A percentile compares a stretch with the other conserved stretches of the same genome.
Evolutionary conservation across 2,329 filamentous ascomycete genomes (phyloP).

Genomic region (Alternaria angustiovoidea): DNA sequence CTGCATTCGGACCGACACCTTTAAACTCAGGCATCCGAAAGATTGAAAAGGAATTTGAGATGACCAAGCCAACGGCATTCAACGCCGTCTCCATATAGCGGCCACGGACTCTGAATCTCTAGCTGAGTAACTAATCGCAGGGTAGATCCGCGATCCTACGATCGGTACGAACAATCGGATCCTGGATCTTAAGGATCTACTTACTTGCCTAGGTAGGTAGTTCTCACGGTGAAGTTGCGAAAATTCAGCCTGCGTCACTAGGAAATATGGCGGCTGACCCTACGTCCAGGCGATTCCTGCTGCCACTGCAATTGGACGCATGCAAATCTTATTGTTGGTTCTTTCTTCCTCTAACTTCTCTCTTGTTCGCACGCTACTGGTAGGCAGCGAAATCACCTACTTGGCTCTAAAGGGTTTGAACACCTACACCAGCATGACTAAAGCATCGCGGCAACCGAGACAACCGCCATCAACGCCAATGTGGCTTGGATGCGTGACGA

Average conservation of each 20-base stretch:
- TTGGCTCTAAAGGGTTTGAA: not conserved
- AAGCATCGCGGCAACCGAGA: not conserved
- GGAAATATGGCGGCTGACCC: not conserved
- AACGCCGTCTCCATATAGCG: conserved; percentile 2
- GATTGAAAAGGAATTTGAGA: not conserved
- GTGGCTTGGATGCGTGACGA: not conserved
- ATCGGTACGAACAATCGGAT: conserved; percentile 1
- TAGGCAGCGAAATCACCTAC: not conserved
- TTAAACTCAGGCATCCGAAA: not conserved
- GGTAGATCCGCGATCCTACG: not conserved
- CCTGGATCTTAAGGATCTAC: not conserved
- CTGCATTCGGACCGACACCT: conserved; percentile 3
- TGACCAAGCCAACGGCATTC: not conserved
- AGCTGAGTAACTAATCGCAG: not conserved
- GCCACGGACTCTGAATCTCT: not conserved
- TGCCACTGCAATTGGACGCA: not conserved
- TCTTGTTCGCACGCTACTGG: not conserved
- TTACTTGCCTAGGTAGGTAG: not conserved
- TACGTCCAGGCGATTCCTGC: not conserved
- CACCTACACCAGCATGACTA: not conserved
- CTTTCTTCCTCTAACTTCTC: not conserved
- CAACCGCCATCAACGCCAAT: not conserved
- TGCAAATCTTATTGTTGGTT: conserved; percentile 4
- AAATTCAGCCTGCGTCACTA: not conserved
- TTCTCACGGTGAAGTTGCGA: not conserved